Evolutionary conservation across 2,329 filamentous ascomycete species (phyloP).

Genomic region (Epichloe glyceriae): DNA sequence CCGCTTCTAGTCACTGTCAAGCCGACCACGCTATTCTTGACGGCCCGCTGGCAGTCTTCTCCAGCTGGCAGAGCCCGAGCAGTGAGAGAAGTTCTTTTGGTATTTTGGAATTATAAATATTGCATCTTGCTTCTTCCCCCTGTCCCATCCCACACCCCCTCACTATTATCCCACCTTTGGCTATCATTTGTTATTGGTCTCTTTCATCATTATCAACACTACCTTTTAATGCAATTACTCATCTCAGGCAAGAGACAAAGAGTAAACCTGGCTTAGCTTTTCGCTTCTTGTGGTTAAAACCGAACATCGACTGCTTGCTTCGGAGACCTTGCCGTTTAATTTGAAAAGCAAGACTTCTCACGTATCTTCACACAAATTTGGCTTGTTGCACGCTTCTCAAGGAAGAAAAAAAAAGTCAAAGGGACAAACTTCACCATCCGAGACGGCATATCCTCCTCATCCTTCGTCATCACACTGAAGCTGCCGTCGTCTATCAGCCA

Average conservation of each 20-base stretch:
- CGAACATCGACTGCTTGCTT: too few species aligned
- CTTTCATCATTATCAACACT: not conserved
- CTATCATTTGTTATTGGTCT: not conserved
- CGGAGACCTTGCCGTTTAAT: too few species aligned
- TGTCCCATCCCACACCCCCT: not conserved
- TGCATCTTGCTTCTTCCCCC: not conserved
- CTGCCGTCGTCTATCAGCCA: not conserved
- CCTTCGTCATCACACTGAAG: not conserved
- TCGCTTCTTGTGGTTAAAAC: too few species aligned
- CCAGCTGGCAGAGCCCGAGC: not conserved
- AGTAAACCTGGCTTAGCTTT: too few species aligned
- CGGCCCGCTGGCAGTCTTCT: not conserved
- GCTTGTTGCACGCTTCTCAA: not conserved
- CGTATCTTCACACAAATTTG: too few species aligned
- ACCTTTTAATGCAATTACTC: not conserved
- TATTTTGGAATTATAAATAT: not conserved
- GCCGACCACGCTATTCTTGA: not conserved
- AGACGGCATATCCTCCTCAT: not conserved
- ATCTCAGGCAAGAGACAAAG: too few species aligned
- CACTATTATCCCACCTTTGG: not conserved
- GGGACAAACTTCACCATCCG: not conserved
- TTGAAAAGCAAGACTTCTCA: too few species aligned
- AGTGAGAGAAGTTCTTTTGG: not conserved
- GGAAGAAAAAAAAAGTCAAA: not conserved
- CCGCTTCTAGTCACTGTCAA: not conserved